Conservation (phyloP, 495 filamentous ascomycete species). For the Peziza echinospora region DNA sequence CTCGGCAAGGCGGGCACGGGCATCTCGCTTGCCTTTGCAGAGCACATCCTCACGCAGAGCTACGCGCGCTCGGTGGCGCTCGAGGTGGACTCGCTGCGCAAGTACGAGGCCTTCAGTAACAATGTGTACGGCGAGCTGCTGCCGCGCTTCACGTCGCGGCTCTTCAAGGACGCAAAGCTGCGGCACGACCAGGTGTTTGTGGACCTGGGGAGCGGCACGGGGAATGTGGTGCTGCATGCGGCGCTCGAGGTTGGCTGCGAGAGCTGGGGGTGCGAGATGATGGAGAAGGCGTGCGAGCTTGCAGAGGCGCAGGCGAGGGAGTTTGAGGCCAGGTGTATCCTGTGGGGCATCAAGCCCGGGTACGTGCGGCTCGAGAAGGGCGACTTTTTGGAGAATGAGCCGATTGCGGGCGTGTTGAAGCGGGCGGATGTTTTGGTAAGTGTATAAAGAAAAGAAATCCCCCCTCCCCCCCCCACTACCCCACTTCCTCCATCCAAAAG, state of each 20-base stretch:
- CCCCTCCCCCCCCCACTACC: not conserved
- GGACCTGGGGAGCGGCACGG: constrained; percentile 84
- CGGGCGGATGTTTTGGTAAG: constrained; percentile 55
- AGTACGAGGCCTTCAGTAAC: constrained; percentile 69
- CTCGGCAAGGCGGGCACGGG: constrained; percentile 31
- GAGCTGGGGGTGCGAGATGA: constrained; percentile 91
- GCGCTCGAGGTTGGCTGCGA: constrained; percentile 84
- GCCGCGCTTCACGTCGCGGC: constrained; percentile 55
- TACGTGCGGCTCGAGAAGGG: constrained; percentile 59
- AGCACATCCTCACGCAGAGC: constrained; percentile 65
- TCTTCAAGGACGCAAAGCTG: constrained; percentile 51
- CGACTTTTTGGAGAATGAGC: constrained; percentile 57
- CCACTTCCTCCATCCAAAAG: not conserved
- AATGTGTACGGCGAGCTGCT: constrained; percentile 89
- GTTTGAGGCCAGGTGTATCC: constrained; percentile 57
- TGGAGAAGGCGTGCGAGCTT: constrained; percentile 65
- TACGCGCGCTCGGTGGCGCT: constrained; percentile 87
- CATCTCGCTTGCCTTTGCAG: constrained; percentile 39
- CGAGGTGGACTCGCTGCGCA: constrained; percentile 53
- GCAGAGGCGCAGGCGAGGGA: constrained; percentile 72
- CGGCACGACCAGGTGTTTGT: constrained; percentile 69
- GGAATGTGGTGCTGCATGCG: constrained; percentile 85
- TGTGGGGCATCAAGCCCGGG: constrained; percentile 73
- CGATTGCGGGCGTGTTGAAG: constrained; percentile 48
- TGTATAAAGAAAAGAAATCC: too few relatives aligned